phyloP scores from a whole-genome alignment of 2,329 filamentous ascomycete species.

The Chaetomium globosum region DNA sequence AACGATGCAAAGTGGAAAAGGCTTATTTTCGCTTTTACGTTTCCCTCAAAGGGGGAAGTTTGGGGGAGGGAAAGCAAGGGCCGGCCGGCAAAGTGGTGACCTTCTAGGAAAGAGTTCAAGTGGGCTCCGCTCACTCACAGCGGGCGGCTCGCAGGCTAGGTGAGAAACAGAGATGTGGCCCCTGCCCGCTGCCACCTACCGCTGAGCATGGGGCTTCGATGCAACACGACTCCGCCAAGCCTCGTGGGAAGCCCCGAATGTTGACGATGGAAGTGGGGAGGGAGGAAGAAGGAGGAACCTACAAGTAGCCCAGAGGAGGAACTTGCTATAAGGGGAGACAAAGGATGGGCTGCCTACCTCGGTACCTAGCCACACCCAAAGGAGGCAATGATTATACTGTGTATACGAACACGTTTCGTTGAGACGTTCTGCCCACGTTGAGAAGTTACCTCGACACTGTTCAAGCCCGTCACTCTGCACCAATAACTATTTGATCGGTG shows the following conservation, averaged over 20 bases:
- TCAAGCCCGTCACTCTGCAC: background rate
- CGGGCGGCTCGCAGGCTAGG: background rate
- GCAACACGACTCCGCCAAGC: conserved; percentile 16
- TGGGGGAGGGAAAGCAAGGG: background rate
- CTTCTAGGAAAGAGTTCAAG: conserved; percentile 9
- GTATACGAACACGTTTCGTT: too few species aligned
- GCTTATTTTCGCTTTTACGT: conserved; percentile 28
- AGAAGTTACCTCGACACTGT: background rate
- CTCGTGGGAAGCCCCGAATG: background rate
- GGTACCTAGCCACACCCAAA: background rate
- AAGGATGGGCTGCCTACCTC: background rate
- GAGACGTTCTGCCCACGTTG: background rate
- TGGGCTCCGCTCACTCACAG: conserved; percentile 15
- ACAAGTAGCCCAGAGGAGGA: too few species aligned
- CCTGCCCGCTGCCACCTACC: background rate
- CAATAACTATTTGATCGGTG: background rate
- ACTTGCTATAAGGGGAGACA: conserved; percentile 1
- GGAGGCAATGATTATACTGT: background rate
- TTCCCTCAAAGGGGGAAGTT: conserved; percentile 2
- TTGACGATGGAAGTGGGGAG: conserved; percentile 6
- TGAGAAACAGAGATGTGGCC: conserved; percentile 12
- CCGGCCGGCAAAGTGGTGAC: conserved; percentile 17
- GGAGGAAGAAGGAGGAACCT: background rate
- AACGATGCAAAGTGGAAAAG: conserved; percentile 4
- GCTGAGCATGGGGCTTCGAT: background rate